phyloP scores from a whole-genome alignment of 257 asterid genomes.

The Nicotiana tomentosiformis region DNA sequence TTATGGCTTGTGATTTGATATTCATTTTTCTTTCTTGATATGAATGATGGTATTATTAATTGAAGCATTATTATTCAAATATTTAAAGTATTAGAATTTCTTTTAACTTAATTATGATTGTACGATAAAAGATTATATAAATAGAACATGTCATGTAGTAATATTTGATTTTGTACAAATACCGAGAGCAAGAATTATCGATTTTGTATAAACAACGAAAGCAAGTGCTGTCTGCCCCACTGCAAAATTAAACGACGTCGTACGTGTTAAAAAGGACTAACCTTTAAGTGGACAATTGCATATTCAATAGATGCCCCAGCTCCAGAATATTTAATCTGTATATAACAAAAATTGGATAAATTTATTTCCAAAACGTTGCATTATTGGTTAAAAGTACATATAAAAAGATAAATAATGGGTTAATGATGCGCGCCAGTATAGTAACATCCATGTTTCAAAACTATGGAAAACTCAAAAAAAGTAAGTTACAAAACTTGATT shows the following conservation, averaged over 20 bases:
- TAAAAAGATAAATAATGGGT: background rate
- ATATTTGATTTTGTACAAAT: no score
- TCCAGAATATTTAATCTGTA: conserved; percentile 66
- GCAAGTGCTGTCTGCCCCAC: no score
- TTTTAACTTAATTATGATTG: no score
- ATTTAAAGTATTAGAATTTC: no score
- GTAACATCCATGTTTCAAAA: background rate
- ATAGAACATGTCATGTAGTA: no score
- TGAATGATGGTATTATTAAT: no score
- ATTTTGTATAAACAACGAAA: no score
- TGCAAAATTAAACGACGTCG: background rate
- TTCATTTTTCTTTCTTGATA: no score
- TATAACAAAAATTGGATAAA: background rate
- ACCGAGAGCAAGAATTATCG: no score
- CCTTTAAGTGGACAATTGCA: conserved; percentile 79
- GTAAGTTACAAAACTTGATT: background rate
- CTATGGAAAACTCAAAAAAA: background rate
- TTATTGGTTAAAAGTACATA: background rate
- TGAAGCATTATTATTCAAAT: no score
- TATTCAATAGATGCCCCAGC: conserved; percentile 90
- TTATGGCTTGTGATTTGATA: no score
- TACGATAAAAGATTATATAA: no score
- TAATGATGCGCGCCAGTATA: background rate
- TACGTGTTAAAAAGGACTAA: conserved; percentile 6
- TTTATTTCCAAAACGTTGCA: background rate